phyloP scores from a whole-genome alignment of 1,284 basidiomycete genomes.

The Ceratobasidium papillatum region DNA sequence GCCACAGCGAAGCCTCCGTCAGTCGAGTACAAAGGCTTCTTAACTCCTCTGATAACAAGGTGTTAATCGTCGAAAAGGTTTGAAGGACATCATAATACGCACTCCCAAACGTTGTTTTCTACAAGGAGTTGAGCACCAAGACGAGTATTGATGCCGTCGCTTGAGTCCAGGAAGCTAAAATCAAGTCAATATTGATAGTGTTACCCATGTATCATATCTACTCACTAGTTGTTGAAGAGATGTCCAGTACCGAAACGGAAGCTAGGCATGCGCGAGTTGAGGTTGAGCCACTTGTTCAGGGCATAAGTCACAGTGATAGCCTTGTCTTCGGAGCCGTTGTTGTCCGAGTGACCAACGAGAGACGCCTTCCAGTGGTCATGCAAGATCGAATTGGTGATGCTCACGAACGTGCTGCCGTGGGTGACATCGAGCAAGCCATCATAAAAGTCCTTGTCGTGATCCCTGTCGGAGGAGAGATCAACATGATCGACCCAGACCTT shows the following conservation, averaged over 20 bases:
- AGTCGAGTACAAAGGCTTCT: slow-evolving; percentile 56
- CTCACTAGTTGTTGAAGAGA: slow-evolving; percentile 37
- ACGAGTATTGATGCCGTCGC: slow-evolving; percentile 62
- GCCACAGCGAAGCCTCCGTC: slow-evolving; percentile 54
- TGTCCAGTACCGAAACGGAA: slow-evolving; percentile 51
- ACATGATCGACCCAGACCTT: slow-evolving; percentile 61
- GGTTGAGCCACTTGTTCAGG: slow-evolving; percentile 45
- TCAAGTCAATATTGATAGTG: not conserved
- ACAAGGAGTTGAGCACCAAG: slow-evolving; percentile 53
- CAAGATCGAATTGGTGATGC: slow-evolving; percentile 55
- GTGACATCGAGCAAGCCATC: slow-evolving; percentile 46
- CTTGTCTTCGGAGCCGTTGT: slow-evolving; percentile 52
- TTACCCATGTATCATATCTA: not conserved
- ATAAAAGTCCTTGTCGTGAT: slow-evolving; percentile 55
- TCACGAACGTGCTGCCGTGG: slow-evolving; percentile 56
- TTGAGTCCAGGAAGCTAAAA: slow-evolving; percentile 57
- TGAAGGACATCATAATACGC: not conserved
- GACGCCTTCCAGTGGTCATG: slow-evolving; percentile 58
- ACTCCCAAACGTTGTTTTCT: slow-evolving; percentile 58
- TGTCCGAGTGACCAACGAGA: slow-evolving; percentile 58
- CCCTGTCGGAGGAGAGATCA: slow-evolving; percentile 55
- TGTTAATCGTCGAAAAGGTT: not conserved
- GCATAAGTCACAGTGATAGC: slow-evolving; percentile 20
- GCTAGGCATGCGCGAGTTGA: slow-evolving; percentile 48
- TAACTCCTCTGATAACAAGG: slow-evolving; percentile 47